Base-by-base conservation (phyloP, 805 yeast species). In the Teunomyces barrocoloradensis region DNA sequence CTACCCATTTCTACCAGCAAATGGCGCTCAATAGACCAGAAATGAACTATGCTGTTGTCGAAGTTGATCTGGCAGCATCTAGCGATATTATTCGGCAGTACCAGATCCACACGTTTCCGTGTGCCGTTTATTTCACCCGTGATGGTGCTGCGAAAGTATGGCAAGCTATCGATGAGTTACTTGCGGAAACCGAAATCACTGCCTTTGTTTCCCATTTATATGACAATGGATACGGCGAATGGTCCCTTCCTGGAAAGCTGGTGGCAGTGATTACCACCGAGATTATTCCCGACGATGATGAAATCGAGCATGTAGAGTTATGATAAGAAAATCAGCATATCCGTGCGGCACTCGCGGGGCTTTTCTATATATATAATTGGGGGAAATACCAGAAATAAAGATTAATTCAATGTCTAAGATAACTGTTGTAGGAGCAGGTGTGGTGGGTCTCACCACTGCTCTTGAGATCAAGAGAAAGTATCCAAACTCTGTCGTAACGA, bases 361-460 rank as follows among this genome's bases (percentile, higher is more conserved):
- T 23, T 23, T 23, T 23, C 25, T 18, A 23, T 7, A 6, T 23
- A 23, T 6, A 23, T 23, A 7, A 18, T 18, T 18, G 3, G 20
- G 18, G 4, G 27, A 3, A 25, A 7, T 25, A 25, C 27, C 4
- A 15, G 33, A 30, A 34, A 17, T 11, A 34, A 34, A 18, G 5
- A 18, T 15, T 34, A 18, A 18, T 17, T 4, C 38, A 18, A 34
- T 23, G 40, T 20, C 40, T 7, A 17, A 23, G 13, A 36, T 36
- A 11, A 34, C 43, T 7, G 45, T 46, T 9, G 28, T 46, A 6
- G 49, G 49, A 5, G 73, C 73, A 5, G 76, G 76, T 5, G 74
- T 70, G 1, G 44, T 56, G 35, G 76, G 76, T 3, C 57, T 71
- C 20, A 69, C 75, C 9, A 52, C 67, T 0, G 74, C 75, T 0